Conservation (phyloP, 2,329 filamentous ascomycete genomes). For the Alternaria panax region DNA sequence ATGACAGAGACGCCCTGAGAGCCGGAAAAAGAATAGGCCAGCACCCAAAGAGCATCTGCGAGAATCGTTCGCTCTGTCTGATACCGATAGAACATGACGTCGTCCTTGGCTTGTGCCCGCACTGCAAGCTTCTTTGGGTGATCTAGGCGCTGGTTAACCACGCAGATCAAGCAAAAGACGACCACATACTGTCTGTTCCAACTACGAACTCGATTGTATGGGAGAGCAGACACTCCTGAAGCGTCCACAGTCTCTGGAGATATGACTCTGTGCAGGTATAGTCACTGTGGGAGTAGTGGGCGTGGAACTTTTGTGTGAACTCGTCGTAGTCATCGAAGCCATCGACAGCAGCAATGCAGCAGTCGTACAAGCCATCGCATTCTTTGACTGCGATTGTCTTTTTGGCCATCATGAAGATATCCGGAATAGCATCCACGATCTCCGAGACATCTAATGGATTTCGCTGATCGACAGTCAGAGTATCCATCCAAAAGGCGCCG, state of each 20-base stretch:
- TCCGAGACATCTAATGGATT: background rate
- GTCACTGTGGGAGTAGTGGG: too few species aligned
- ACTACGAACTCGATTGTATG: background rate
- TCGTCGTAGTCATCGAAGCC: too few species aligned
- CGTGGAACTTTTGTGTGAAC: too few species aligned
- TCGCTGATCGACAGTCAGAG: background rate
- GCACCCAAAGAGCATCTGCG: background rate
- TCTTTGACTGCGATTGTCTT: background rate
- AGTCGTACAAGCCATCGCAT: background rate
- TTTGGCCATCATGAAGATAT: background rate
- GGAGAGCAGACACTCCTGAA: background rate
- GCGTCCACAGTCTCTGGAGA: background rate
- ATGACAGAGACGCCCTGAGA: background rate
- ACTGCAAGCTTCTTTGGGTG: background rate
- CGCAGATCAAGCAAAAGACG: too few species aligned
- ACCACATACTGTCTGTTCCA: too few species aligned
- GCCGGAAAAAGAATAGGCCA: background rate
- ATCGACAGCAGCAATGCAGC: background rate
- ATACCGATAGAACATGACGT: background rate
- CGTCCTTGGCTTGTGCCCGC: background rate
- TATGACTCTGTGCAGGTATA: background rate
- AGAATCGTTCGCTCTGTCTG: background rate
- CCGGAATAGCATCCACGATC: background rate
- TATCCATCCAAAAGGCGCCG: background rate
- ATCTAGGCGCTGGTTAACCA: background rate